Percentiles rank a stretch among this genome's conserved stretches.
Conservation (phyloP, 2,329 filamentous ascomycete genomes). For the Chrysoporthe austroafricana region DNA sequence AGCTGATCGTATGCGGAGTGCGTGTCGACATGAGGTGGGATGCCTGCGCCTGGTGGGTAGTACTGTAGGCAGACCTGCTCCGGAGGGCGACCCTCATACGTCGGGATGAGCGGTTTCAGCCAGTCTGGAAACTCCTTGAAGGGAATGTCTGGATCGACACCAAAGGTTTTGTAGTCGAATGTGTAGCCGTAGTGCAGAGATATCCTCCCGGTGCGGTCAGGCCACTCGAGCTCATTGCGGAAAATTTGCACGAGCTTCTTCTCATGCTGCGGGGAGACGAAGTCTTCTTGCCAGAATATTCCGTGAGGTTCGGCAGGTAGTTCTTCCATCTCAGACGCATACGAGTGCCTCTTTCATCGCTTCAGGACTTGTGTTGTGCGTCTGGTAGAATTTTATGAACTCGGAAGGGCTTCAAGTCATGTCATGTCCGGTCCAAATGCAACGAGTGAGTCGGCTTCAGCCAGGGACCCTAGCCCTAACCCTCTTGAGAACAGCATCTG, state of each 20-base stretch:
- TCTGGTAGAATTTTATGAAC: neutral
- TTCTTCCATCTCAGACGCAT: constrained; percentile 30
- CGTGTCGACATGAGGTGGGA: constrained; percentile 65
- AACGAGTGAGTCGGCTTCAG: neutral
- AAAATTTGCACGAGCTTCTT: constrained; percentile 48
- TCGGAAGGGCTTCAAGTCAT: no score
- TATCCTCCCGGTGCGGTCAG: constrained; percentile 47
- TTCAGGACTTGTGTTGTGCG: neutral
- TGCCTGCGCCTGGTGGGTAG: constrained; percentile 62
- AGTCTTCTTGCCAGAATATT: constrained; percentile 50
- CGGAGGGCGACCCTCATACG: constrained; percentile 47
- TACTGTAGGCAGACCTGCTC: constrained; percentile 65
- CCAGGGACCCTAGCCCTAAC: constrained; percentile 9
- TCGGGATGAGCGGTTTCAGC: constrained; percentile 53
- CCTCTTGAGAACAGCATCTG: neutral
- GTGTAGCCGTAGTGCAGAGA: constrained; percentile 61
- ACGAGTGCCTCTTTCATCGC: neutral
- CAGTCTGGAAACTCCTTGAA: constrained; percentile 56
- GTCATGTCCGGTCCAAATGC: neutral
- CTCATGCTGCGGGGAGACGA: constrained; percentile 52
- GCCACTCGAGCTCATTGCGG: constrained; percentile 50
- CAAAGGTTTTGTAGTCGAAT: constrained; percentile 63
- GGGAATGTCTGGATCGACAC: constrained; percentile 53
- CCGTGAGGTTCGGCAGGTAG: constrained; percentile 40
- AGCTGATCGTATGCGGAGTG: constrained; percentile 53